These are phyloP conservation scores for Juglanconis oblonga DNA, from an alignment of 2,329 filamentous ascomycete genomes.

Conservation along the genomic window DNA sequence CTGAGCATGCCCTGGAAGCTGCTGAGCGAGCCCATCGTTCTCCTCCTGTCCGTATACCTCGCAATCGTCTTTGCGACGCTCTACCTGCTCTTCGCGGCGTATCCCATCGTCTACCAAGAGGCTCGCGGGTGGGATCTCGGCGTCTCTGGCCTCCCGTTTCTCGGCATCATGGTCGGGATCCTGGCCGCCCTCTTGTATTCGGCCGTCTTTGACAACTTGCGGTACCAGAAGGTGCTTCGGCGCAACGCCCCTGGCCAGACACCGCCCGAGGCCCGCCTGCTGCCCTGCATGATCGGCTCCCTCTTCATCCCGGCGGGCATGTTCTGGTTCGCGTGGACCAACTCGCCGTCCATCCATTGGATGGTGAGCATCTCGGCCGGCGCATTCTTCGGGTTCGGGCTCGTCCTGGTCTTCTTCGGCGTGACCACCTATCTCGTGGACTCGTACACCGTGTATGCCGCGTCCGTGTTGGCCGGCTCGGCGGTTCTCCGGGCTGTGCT, in stretches of 20 bases:
- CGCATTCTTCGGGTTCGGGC: conserved; percentile 38
- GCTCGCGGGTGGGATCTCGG: conserved; percentile 56
- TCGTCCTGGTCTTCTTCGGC: conserved; percentile 64
- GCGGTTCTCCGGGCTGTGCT: conserved; percentile 69
- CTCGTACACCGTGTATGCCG: conserved; percentile 71
- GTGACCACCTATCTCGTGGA: conserved; percentile 68
- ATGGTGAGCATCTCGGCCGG: conserved; percentile 34
- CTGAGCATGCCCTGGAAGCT: conserved; percentile 64
- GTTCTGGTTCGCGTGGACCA: conserved; percentile 20
- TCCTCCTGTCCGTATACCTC: conserved; percentile 62
- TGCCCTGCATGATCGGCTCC: conserved; percentile 57
- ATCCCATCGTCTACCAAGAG: conserved; percentile 61
- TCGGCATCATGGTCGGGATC: conserved; percentile 65
- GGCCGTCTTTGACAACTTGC: conserved; percentile 48
- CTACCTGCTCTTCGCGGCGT: conserved; percentile 54
- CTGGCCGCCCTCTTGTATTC: conserved; percentile 50
- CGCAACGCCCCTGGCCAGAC: conserved; percentile 47
- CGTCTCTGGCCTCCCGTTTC: conserved; percentile 58
- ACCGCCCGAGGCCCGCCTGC: conserved; percentile 62
- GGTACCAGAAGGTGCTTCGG: conserved; percentile 44
- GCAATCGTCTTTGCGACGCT: conserved; percentile 55
- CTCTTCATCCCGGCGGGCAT: conserved; percentile 28
- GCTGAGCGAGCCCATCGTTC: conserved; percentile 64
- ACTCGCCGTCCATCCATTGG: conserved; percentile 29
- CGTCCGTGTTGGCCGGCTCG: conserved; percentile 71